phyloP scores from a whole-genome alignment of 2,329 filamentous ascomycete genomes.

The Eutypa lata region DNA sequence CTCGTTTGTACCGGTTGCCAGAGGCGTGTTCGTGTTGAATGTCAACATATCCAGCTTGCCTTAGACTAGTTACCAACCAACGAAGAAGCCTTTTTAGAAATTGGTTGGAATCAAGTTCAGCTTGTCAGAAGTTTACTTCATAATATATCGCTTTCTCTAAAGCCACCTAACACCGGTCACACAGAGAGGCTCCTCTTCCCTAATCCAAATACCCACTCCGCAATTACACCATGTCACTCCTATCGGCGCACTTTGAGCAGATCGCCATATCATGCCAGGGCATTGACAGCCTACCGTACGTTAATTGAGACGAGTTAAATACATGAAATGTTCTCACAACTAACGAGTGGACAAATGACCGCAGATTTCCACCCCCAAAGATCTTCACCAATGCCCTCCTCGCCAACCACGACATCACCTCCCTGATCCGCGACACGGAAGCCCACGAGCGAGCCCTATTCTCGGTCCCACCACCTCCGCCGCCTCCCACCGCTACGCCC shows the following conservation, averaged over 20 bases:
- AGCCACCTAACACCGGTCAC: no score
- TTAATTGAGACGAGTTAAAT: slow-evolving; percentile 3
- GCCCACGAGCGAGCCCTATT: slow-evolving; percentile 92
- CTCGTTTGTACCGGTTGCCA: no score
- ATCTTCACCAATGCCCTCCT: slow-evolving; percentile 95
- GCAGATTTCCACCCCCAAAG: slow-evolving; percentile 82
- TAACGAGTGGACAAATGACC: slow-evolving; percentile 1
- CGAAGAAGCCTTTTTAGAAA: no score
- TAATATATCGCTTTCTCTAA: not conserved
- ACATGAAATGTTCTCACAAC: slow-evolving; percentile 8
- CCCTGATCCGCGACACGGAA: slow-evolving; percentile 92
- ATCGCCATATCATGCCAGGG: slow-evolving; percentile 73
- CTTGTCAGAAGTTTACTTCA: not conserved
- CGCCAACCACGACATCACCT: slow-evolving; percentile 85
- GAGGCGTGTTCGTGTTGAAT: not conserved
- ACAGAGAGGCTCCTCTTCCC: no score
- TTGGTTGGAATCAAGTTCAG: no score
- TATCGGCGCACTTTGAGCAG: slow-evolving; percentile 71
- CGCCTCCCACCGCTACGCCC: slow-evolving; percentile 36
- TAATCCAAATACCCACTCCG: no score
- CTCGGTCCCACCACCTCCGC: slow-evolving; percentile 73
- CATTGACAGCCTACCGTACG: slow-evolving; percentile 72
- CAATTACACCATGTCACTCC: slow-evolving; percentile 57
- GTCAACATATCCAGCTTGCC: not conserved
- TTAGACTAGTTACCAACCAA: no score